Percentiles rank a stretch among this genome's conserved stretches.
Evolutionary conservation across 2,329 filamentous ascomycete genomes (phyloP).

Genomic region (Polychaeton citri): DNA sequence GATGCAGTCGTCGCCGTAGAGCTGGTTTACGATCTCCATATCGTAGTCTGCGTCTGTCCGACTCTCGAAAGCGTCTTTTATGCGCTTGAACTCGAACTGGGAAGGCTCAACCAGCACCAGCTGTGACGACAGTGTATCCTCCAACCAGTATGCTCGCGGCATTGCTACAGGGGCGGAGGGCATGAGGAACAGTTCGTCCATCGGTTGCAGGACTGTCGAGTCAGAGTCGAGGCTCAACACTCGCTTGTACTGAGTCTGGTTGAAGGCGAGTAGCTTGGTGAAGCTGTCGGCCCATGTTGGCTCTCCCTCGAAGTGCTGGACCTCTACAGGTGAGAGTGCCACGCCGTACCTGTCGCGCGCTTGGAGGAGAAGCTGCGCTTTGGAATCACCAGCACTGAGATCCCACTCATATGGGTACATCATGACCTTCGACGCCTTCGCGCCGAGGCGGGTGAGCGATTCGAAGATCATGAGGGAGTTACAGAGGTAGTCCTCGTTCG

Average conservation of each 20-base stretch:
- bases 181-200: constrained; percentile 58
- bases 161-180: constrained; percentile 48
- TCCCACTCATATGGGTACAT: constrained; percentile 28
- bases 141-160: constrained; percentile 57
- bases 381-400: not conserved
- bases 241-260: constrained; percentile 47
- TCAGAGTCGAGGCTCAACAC: constrained; percentile 49
- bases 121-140: constrained; percentile 44
- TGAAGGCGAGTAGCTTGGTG: constrained; percentile 56
- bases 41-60: constrained; percentile 38
- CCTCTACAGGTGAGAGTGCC: constrained; percentile 32
- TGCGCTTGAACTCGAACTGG: constrained; percentile 33
- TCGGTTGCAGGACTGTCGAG: constrained; percentile 41
- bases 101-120: constrained; percentile 51
- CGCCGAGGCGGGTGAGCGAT: constrained; percentile 24
- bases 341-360: constrained; percentile 36
- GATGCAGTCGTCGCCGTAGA: constrained; percentile 45
- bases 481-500: constrained; percentile 28
- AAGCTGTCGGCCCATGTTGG: constrained; percentile 49
- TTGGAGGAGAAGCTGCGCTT: constrained; percentile 32
- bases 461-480: constrained; percentile 32
- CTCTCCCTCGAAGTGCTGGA: constrained; percentile 10
- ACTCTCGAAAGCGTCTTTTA: constrained; percentile 18
- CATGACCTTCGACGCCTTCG: constrained; percentile 30
- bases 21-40: constrained; percentile 54